Evolutionary conservation across 1,284 basidiomycete species (phyloP), one percentile per base, ranked within the genome.

Genomic region (Pholiota adiposa): DNA sequence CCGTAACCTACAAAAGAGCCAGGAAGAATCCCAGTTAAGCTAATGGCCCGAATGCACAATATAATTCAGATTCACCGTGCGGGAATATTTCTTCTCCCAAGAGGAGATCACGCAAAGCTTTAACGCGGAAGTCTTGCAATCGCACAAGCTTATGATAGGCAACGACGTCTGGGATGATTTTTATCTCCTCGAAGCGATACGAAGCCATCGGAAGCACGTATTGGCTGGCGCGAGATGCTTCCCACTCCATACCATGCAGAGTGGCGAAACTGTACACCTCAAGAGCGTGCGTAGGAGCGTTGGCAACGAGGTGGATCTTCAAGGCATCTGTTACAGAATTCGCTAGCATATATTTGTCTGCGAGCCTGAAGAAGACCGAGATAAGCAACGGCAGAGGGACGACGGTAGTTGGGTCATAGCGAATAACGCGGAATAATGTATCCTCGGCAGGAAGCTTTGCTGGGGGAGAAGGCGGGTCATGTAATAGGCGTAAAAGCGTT

Each of bases 301-400:
- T 82, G 8, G 82, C 84, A n/a, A 77, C 63, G 9, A 90, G 71
- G 70, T 89, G 88, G 18, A 72, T 71, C 56, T 77, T 73, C 50
- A 89, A 67, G 12, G 72, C 69, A 1, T 72, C 66, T 43, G 76
- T 67, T 50, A 83, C 75, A 4, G 76, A 63, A 16, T 79, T 76
- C 21, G 78, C 73, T 29, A 90, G 73, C 2, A 75, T 75, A 67
- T 89, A 90, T 69, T 90, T 90, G 71, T 90, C 88, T 33, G 77
- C 82, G 43, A 90, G 73, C 38, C 65, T 70, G 66, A 86, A 79
- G 59, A 89, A 73, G 25, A 78, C 64, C 4, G 81, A 71, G 16
- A 70, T 75, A 48, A 89, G 79, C 18, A 90, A 67, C 16, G 88
- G 88, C 14, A 87, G 77, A 1, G 88, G 88, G 41, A 90, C 84